phyloP scores from a whole-genome alignment of 1,284 basidiomycete genomes.

The Salmacisia buchloeana region DNA sequence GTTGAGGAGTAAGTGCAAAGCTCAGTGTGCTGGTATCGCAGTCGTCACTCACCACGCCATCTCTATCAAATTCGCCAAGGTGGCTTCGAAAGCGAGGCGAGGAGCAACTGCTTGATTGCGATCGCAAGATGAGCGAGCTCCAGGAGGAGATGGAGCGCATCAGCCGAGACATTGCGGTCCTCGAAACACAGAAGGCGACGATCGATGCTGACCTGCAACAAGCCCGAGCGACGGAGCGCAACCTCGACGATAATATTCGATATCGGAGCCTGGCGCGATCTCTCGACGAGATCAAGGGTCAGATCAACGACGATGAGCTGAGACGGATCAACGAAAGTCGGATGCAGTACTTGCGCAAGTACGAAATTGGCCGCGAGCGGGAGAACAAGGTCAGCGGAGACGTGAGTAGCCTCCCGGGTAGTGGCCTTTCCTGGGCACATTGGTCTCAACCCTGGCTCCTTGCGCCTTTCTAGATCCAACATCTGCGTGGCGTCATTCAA shows the following conservation, averaged over 20 bases:
- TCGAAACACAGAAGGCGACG: conserved; percentile 27
- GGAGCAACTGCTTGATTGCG: conserved; percentile 1
- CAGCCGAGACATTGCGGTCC: conserved; percentile 30
- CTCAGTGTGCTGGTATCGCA: conserved; percentile 39
- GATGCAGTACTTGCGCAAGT: conserved; percentile 57
- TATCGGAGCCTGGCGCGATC: conserved; percentile 67
- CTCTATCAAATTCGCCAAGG: too few species aligned
- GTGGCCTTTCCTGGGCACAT: conserved; percentile 9
- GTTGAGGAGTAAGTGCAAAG: not conserved
- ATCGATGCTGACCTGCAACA: conserved; percentile 50
- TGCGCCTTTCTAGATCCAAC: conserved; percentile 9
- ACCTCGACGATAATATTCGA: conserved; percentile 78
- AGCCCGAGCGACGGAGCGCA: conserved; percentile 54
- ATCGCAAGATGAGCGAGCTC: conserved; percentile 53
- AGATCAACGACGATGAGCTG: conserved; percentile 60
- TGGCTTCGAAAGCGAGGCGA: not conserved
- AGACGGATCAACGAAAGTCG: conserved; percentile 51
- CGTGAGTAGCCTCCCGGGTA: conserved; percentile 34
- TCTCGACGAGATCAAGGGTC: conserved; percentile 59
- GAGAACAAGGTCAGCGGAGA: conserved; percentile 69
- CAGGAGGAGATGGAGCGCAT: conserved; percentile 60
- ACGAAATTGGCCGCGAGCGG: conserved; percentile 63
- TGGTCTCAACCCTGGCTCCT: conserved; percentile 3
- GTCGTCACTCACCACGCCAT: conserved; percentile 40
- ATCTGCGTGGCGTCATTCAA: conserved; percentile 40